Percentiles rank a stretch among this genome's conserved stretches.
Conservation (phyloP, 2,329 filamentous ascomycete species). For the Aspergillus sp. region DNA sequence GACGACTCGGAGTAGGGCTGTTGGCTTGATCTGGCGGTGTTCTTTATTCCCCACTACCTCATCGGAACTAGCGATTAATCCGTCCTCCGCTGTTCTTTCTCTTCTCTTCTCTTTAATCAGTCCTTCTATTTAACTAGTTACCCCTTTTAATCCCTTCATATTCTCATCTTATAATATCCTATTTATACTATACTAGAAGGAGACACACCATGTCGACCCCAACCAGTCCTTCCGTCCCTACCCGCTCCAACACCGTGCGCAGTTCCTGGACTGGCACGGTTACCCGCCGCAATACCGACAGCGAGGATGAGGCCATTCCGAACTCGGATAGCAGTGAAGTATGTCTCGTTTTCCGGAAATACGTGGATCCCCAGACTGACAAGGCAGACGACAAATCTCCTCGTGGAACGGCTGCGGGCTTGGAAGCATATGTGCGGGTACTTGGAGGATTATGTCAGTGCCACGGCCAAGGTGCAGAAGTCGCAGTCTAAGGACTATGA, state of each 20-base stretch:
- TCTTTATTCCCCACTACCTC: background rate
- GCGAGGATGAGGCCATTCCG: constrained; percentile 35
- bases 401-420: constrained; percentile 79
- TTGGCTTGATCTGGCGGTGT: too few relatives aligned
- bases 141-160: background rate
- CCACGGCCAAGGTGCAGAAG: constrained; percentile 79
- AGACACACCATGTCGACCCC: constrained; percentile 18
- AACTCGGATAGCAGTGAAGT: constrained; percentile 37
- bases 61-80: background rate
- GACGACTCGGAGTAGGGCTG: too few relatives aligned
- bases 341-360: constrained; percentile 7
- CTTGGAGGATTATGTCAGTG: constrained; percentile 78
- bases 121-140: background rate
- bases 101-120: too few relatives aligned
- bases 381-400: constrained; percentile 64
- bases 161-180: background rate
- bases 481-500: constrained; percentile 90
- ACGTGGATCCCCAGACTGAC: background rate
- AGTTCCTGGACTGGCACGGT: constrained; percentile 18
- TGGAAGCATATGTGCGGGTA: constrained; percentile 94
- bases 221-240: constrained; percentile 25
- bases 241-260: constrained; percentile 25
- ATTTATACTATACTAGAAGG: background rate
- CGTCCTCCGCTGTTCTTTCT: background rate
- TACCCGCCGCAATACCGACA: constrained; percentile 27